Conservation (phyloP, 2,329 filamentous ascomycete species). For the Trichophyton verrucosum region DNA sequence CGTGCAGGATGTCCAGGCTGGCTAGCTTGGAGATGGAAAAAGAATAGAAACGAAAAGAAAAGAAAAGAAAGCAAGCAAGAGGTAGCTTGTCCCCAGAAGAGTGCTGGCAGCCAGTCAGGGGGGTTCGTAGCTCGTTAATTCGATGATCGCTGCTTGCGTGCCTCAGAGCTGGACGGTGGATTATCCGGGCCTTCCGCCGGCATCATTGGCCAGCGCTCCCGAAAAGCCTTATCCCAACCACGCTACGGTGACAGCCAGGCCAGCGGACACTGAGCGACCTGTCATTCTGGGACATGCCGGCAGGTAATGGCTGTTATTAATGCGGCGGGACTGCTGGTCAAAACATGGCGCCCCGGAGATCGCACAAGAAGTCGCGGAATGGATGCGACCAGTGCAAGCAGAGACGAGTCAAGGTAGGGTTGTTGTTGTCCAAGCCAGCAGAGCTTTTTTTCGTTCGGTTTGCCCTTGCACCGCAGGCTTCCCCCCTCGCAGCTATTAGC, state of each 20-base stretch:
- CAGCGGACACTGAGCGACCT: constrained; percentile 1
- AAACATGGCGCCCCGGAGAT: constrained; percentile 27
- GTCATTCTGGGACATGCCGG: constrained; percentile 4
- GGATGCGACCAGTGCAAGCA: constrained; percentile 33
- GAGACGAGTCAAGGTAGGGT: constrained; percentile 29
- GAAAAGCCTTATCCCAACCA: background rate
- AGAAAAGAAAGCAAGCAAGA: background rate
- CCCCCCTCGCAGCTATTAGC: background rate
- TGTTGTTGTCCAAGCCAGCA: constrained; percentile 1
- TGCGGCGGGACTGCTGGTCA: constrained; percentile 2
- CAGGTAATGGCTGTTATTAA: constrained; percentile 4
- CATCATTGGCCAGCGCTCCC: background rate
- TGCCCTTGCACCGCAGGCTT: background rate
- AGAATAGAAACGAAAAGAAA: too few relatives aligned
- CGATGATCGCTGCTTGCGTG: background rate
- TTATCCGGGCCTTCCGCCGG: constrained; percentile 1
- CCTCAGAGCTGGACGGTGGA: background rate
- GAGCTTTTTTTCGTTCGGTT: constrained; percentile 1
- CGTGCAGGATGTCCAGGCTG: background rate
- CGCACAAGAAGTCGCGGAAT: constrained; percentile 33
- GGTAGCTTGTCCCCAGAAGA: background rate
- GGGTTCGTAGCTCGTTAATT: background rate
- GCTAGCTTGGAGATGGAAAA: too few relatives aligned
- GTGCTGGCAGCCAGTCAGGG: background rate
- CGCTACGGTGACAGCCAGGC: constrained; percentile 1